These are phyloP conservation scores for Pythium aristosporum DNA, from an alignment of 352 stramenopile genomes.

Conservation along the genomic window DNA sequence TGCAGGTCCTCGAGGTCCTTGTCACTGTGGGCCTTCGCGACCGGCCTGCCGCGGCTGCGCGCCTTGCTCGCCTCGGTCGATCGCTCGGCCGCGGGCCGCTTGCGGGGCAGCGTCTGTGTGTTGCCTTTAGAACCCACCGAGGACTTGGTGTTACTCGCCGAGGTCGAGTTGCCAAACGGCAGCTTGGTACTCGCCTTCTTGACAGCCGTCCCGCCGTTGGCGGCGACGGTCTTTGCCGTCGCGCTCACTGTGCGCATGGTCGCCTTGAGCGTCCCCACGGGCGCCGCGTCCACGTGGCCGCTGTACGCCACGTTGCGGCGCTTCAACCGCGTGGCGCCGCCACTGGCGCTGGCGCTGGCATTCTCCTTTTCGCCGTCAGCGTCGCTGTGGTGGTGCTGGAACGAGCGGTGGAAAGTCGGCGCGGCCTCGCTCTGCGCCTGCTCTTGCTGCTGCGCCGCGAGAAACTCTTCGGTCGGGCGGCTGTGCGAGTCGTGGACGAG, in stretches of 20 bases:
- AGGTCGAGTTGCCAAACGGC: constrained; percentile 22
- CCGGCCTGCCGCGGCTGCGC: background rate
- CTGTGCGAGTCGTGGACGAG: constrained; percentile 52
- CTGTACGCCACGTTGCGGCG: constrained; percentile 22
- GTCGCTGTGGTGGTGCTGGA: constrained; percentile 5
- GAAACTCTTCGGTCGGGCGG: constrained; percentile 47
- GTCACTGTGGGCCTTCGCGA: background rate
- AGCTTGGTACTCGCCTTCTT: constrained; percentile 20
- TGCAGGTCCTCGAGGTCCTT: constrained; percentile 44
- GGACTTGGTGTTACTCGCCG: too few species aligned
- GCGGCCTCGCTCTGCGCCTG: constrained; percentile 2
- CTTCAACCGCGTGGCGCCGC: constrained; percentile 4
- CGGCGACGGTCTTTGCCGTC: background rate
- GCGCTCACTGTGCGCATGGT: constrained; percentile 19
- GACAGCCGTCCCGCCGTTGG: background rate
- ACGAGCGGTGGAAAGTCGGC: background rate
- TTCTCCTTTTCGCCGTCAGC: constrained; percentile 30
- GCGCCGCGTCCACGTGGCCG: background rate
- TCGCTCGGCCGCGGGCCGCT: constrained; percentile 4
- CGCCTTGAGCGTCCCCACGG: constrained; percentile 12
- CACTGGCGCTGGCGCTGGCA: background rate
- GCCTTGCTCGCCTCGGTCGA: background rate
- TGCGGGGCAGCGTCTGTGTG: background rate
- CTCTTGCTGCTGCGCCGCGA: constrained; percentile 21
- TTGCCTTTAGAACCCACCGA: too few species aligned